phyloP scores from a whole-genome alignment of 192 early-diverging fungal genomes.

The Mortierella claussenii region DNA sequence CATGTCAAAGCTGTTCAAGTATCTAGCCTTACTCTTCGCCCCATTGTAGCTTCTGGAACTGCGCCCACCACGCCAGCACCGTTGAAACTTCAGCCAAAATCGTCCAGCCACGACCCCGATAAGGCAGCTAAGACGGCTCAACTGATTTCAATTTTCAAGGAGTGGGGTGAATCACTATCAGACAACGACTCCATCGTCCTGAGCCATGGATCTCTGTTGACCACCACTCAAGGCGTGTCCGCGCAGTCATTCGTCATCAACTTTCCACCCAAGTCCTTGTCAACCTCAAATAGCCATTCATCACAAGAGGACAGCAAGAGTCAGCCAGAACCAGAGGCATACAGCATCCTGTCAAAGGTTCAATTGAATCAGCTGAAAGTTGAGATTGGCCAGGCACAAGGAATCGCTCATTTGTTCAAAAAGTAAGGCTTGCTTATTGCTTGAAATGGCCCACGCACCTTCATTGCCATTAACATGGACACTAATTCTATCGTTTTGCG shows the following conservation, averaged over 20 bases:
- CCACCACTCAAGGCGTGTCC: conserved; percentile 28
- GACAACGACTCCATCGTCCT: conserved; percentile 38
- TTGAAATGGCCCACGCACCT: too few relatives aligned
- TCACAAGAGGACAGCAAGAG: conserved; percentile 24
- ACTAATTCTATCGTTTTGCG: neutral
- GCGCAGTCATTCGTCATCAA: conserved; percentile 37
- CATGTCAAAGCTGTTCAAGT: conserved; percentile 17
- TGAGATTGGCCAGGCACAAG: conserved; percentile 54
- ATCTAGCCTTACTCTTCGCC: conserved; percentile 37
- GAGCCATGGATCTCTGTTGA: conserved; percentile 56
- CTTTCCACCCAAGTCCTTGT: conserved; percentile 53
- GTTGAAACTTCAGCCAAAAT: conserved; percentile 47
- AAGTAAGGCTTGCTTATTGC: too few relatives aligned
- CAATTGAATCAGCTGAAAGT: conserved; percentile 44
- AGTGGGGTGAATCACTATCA: conserved; percentile 27
- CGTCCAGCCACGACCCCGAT: conserved; percentile 36
- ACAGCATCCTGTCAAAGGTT: conserved; percentile 24
- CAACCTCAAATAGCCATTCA: neutral
- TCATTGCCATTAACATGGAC: too few relatives aligned
- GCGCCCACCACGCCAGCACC: conserved; percentile 24
- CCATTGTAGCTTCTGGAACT: conserved; percentile 31
- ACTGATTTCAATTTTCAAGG: conserved; percentile 27
- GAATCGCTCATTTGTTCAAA: conserved; percentile 30
- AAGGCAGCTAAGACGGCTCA: conserved; percentile 23
- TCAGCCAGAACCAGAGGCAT: conserved; percentile 33